Evolutionary conservation across 257 asterid genomes (phyloP), one percentile per base, ranked within the genome.

Genomic region (Capsicum rhomboideum): DNA sequence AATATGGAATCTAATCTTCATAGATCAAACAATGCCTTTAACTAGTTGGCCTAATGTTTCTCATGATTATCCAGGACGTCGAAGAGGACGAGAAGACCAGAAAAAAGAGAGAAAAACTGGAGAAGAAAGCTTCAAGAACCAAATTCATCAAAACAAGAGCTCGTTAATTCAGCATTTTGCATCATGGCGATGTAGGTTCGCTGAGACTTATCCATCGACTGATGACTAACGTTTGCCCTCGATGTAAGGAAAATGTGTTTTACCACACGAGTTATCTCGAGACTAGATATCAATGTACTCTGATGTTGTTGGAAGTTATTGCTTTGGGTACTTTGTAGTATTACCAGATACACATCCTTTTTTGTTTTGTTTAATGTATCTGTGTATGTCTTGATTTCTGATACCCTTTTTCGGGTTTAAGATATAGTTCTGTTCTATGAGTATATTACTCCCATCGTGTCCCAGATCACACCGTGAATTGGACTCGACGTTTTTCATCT

Each of bases 101-200:
- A 74, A 94, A 90, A 85, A 94, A 94, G 92, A 93, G 98, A 87
- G 98, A 96, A 37, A 96, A 96, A 87, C 85, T 96, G 97, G 99
- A 96, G 88, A 96, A 91, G 90, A 94, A 80, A 90, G 99, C 98
- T 78, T 93, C 98, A 55, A 92, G 97, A 86, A 85, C 90, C 88
- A 96, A 94, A 89, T 89, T 94, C 83, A 86, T 94, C 83, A 93
- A 87, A 90, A 85, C 97, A 16, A 91, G 92, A 88, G 87, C 89
- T 74, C 91, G 97, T 78, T 94, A 83, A 87, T 49, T 49, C 63
- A 50, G n/a, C 59, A 23, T 4, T 23, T 1, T 23, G 14, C 20
- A 9, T 18, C 37, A 52, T 34, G 34, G 6, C 13, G 31, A 40
- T 20, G 37, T 21, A 12, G 56, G 37, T 21, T 1, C 2, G 0